Base-by-base conservation (phyloP, 78 protist genomes). In the Chrysochromulina tobinii region DNA sequence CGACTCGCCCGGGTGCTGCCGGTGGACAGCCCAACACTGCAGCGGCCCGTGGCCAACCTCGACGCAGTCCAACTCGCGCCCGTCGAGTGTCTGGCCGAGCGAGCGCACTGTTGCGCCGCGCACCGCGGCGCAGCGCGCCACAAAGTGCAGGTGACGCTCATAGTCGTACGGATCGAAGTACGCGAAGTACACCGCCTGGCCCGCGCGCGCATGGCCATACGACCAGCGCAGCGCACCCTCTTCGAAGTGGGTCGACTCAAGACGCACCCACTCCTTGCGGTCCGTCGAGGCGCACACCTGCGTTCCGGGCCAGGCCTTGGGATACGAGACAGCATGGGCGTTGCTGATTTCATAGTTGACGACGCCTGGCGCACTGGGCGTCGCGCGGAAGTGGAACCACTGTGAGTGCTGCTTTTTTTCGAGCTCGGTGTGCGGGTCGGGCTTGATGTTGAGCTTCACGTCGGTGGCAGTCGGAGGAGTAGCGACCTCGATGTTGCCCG, bases 1-100 rank as follows among this genome's bases (percentile, higher is more conserved):
- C 11, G 68, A 27, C 27, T 83, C 88, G 50, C 88, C 88, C 1
- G 88, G 88, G 50, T 83, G 88, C 88, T 83, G 88, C n/a, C 88
- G 88, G 8, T 12, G 54, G 21, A 25, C 57, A 18, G 57, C 68
- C 88, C 88, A 83, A 9, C 7, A 3, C 72, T 83, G 50, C 14
- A n/a, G 77, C 23, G 88, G 48, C 48, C 38, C 77, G 9, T 11
- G 14, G 48, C 77, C 38, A 8, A 69, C 77, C 11, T 23, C 4
- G 12, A 83, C 27, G 67, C 54, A 3, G 21, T 83, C 88, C 17
- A 83, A 57, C 68, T 3, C 72, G 12, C 88, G 88, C 3, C 88
- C 88, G 20, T 83, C 88, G 67, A 83, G 68, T 9, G 69, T 83
- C 54, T 58, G 21, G 1, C 88, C 88, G 38, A 83, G n/a, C n/a